Base-by-base conservation (phyloP, 495 filamentous ascomycete genomes). In the Lasiosphaeria miniovina region DNA sequence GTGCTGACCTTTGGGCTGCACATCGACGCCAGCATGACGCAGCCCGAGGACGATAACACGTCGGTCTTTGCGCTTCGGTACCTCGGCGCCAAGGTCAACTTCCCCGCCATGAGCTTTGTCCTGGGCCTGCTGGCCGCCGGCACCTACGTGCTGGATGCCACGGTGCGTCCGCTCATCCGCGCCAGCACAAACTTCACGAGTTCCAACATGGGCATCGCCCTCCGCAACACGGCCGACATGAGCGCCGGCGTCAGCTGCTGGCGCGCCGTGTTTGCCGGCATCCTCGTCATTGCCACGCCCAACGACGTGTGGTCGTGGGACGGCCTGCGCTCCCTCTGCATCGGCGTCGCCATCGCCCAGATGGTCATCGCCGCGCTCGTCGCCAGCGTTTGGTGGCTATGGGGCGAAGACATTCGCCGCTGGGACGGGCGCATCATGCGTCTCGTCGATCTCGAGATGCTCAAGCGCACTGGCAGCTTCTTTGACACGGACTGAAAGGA, bases 181-280 rank as follows among this genome's bases (percentile, higher is more conserved):
- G 64, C 66, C 7, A 78, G 74, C 48, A 78, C 76, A 4, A 69
- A 71, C 38, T 79, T 77, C 59, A 78, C 75, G 6, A 69, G 61
- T 12, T 66, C 72, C 9, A 80, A 72, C 60, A 63, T 77, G 4
- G 68, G 64, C 17, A 64, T 72, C 31, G 69, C 71, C 32, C 67
- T 75, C 36, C 68, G 76, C 0, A 77, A 70, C 56, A 74, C 69
- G 3, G 69, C 68, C 4, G 77, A 80, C 55, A 80, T 80, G 78
- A 57, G 60, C 33, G 71, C 66, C 6, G 71, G 70, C 15, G 68
- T 76, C 0, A 46, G 58, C 7, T 70, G 65, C 50, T 73, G 72
- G 59, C 68, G 72, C 6, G 65, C 55, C 7, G 32, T 77, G 6
- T 57, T 73, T 11, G 68, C 72, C 0, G 78, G 78, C 4, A 60